Base-by-base conservation (phyloP, 805 yeast genomes). In the Naumovozyma baii region DNA sequence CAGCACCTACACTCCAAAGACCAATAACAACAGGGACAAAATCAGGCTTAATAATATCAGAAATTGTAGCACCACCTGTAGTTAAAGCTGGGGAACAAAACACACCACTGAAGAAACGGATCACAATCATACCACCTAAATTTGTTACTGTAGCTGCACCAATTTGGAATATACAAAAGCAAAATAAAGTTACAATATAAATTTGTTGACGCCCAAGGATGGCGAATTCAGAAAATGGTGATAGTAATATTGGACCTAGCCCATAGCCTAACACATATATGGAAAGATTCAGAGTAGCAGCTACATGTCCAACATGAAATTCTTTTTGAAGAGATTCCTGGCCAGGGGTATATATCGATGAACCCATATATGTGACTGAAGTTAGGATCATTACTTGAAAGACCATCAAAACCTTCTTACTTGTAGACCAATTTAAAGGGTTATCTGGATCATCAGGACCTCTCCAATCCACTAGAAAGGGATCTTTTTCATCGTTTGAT, bases 201-300 rank as follows among this genome's bases (percentile, higher is more conserved):
- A 74, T 66, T 22, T 67, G 60, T 39, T 72, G 72, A 44, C 82
- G 66, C 12, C 83, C 83, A 36, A 73, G 54, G 3, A 56, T 52
- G 2, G 76, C 71, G 36, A 72, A 65, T 52, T 78, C 83, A 12
- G 78, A 70, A 44, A 78, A 47, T 3, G 83, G 83, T 0, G 80
- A 70, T 39, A 75, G 71, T 2, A 75, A 45, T 63, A 77, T 62
- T 2, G 81, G 81, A 1, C 81, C 81, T 15, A 75, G 37, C 38
- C 78, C 83, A 49, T 78, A 76, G 8, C 82, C 83, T 20, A 76
- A 47, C 5, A 77, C 77, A 45, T 71, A 78, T 30, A 75, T 45
- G 0, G 79, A 60, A 48, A 78, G 62, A 2, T 78, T 76, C 28
- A 78, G 59, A 1, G 70, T 60, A 0, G 76, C 75, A 4, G 65